These are phyloP conservation scores for Thelonectria blattea DNA, from an alignment of 2,329 filamentous ascomycete genomes.

Conservation along the genomic window DNA sequence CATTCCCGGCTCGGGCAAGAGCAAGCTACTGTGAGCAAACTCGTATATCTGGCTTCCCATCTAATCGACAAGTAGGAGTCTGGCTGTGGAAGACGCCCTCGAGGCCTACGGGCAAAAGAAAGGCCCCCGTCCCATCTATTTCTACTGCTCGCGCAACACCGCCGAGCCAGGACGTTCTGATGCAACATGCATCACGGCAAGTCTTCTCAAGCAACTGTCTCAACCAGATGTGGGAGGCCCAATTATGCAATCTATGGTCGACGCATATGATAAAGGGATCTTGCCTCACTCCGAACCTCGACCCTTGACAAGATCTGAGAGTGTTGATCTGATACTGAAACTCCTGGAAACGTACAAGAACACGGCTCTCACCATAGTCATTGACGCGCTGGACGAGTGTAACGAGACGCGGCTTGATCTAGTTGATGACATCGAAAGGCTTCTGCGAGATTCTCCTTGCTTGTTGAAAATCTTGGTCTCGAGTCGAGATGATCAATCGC, in stretches of 20 bases:
- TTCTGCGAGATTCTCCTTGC: conserved; percentile 1
- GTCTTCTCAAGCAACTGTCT: conserved; percentile 7
- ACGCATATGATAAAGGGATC: neutral
- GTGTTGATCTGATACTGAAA: neutral
- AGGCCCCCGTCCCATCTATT: conserved; percentile 5
- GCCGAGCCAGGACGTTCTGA: conserved; percentile 6
- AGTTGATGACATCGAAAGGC: neutral
- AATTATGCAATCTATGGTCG: neutral
- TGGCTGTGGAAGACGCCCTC: conserved; percentile 1
- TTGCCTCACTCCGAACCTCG: neutral
- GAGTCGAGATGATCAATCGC: conserved; percentile 1
- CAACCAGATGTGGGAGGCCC: neutral
- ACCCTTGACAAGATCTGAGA: neutral
- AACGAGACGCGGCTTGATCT: neutral
- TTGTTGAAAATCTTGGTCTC: conserved; percentile 10
- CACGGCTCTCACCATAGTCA: neutral
- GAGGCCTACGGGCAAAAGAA: neutral
- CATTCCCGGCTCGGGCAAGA: conserved; percentile 4
- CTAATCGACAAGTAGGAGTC: conserved; percentile 3
- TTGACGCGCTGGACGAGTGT: conserved; percentile 9
- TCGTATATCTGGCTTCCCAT: neutral
- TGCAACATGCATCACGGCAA: neutral
- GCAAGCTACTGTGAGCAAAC: conserved; percentile 3
- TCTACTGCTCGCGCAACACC: conserved; percentile 12
- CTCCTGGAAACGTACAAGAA: neutral